phyloP scores from a whole-genome alignment of 352 stramenopile species.

The Phytophthora pseudosyringae region DNA sequence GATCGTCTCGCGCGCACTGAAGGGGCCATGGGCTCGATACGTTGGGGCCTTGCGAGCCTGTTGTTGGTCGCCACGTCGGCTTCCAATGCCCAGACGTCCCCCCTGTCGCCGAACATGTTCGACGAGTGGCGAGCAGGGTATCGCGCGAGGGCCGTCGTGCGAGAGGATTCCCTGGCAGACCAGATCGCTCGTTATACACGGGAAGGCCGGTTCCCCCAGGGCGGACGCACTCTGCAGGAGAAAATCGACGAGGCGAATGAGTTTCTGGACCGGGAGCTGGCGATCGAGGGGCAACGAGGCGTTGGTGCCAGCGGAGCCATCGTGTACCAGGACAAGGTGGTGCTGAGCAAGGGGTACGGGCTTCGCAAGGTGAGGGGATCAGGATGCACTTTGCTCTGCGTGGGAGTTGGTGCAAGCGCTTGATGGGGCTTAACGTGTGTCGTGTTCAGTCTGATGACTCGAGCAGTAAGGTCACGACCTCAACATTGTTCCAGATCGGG shows the following conservation, averaged over 20 bases:
- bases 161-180: constrained; percentile 31
- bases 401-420: background rate
- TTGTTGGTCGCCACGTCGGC: background rate
- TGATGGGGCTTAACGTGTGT: background rate
- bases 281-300: constrained; percentile 41
- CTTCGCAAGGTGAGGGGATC: constrained; percentile 31
- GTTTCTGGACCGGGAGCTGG: constrained; percentile 53
- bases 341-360: constrained; percentile 51
- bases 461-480: constrained; percentile 39
- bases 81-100: constrained; percentile 1
- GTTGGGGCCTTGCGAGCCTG: constrained; percentile 8
- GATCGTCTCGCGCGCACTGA: background rate
- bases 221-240: constrained; percentile 41
- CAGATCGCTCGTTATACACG: constrained; percentile 43
- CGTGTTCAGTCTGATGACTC: constrained; percentile 34
- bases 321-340: constrained; percentile 57
- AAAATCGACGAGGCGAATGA: constrained; percentile 53
- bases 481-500: constrained; percentile 73
- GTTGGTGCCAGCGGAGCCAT: constrained; percentile 52
- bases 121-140: constrained; percentile 35
- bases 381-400: background rate
- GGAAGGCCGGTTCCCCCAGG: constrained; percentile 42
- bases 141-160: constrained; percentile 17
- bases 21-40: constrained; percentile 3
- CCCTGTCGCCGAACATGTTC: constrained; percentile 30